phyloP scores from a whole-genome alignment of 176 grass and related monocot species.

The Carex scoparia region DNA sequence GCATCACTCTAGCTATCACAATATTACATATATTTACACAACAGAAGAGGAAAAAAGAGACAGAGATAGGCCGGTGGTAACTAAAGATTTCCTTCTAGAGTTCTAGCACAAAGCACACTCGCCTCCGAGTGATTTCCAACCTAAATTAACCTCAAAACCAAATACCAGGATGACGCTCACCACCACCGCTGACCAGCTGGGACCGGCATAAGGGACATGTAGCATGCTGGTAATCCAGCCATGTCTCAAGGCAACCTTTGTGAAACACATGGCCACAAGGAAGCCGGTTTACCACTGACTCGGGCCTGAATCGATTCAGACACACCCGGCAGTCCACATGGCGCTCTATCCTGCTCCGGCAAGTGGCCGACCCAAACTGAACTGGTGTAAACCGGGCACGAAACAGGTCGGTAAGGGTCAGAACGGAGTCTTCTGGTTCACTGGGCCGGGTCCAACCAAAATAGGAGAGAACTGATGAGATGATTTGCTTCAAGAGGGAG shows the following conservation, averaged over 20 bases:
- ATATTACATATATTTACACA: conserved; percentile 22
- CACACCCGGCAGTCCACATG: conserved; percentile 64
- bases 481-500: conserved; percentile 43
- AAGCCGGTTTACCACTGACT: conserved; percentile 71
- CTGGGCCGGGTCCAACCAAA: conserved; percentile 29
- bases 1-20: conserved; percentile 17
- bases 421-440: not conserved
- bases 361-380: conserved; percentile 34
- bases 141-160: conserved; percentile 16
- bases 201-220: conserved; percentile 74
- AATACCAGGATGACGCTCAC: not conserved
- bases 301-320: conserved; percentile 52
- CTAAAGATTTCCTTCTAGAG: conserved; percentile 6
- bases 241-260: conserved; percentile 65
- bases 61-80: not conserved
- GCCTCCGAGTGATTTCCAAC: not conserved
- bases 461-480: conserved; percentile 37
- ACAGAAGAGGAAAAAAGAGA: conserved; percentile 6
- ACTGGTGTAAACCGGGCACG: conserved; percentile 46
- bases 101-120: conserved; percentile 15
- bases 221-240: conserved; percentile 72
- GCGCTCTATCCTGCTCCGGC: not conserved
- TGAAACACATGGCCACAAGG: conserved; percentile 86
- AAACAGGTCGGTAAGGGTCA: conserved; percentile 52
- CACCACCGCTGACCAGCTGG: conserved; percentile 34